phyloP scores from a whole-genome alignment of 139 green algal species.

The Nannochloris sp. region DNA sequence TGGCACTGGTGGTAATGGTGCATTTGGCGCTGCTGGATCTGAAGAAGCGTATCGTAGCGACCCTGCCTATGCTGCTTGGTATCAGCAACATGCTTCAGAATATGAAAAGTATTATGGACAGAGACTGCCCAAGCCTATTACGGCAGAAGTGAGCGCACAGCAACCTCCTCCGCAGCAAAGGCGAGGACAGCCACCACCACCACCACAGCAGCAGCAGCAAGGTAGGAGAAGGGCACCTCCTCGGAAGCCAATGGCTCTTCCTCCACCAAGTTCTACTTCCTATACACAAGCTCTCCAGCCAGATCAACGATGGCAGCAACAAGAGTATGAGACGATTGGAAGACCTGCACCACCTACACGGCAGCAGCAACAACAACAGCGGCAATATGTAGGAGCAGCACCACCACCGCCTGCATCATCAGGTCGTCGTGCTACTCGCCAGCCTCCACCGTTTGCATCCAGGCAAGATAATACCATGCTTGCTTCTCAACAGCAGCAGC shows the following conservation, averaged over 20 bases:
- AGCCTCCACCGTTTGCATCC: neutral
- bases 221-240: neutral
- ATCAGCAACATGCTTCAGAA: slow-evolving; percentile 3
- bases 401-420: neutral
- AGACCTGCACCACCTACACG: neutral
- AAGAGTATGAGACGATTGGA: neutral
- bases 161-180: neutral
- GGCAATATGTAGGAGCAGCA: neutral
- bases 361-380: neutral
- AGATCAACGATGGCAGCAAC: neutral
- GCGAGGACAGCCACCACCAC: neutral
- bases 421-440: neutral
- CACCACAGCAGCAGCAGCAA: neutral
- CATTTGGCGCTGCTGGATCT: slow-evolving; percentile 2
- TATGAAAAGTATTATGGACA: slow-evolving; percentile 9
- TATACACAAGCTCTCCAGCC: slow-evolving; percentile 12
- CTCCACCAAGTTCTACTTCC: slow-evolving; percentile 10
- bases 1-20: neutral
- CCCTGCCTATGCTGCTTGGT: slow-evolving; percentile 19
- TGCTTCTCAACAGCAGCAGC: too few species aligned
- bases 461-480: neutral
- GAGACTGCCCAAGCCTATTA: neutral
- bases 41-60: slow-evolving; percentile 2
- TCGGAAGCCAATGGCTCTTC: slow-evolving; percentile 9
- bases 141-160: neutral